Conservation (phyloP, 805 yeast genomes). For the Metschnikowia rubicola region DNA sequence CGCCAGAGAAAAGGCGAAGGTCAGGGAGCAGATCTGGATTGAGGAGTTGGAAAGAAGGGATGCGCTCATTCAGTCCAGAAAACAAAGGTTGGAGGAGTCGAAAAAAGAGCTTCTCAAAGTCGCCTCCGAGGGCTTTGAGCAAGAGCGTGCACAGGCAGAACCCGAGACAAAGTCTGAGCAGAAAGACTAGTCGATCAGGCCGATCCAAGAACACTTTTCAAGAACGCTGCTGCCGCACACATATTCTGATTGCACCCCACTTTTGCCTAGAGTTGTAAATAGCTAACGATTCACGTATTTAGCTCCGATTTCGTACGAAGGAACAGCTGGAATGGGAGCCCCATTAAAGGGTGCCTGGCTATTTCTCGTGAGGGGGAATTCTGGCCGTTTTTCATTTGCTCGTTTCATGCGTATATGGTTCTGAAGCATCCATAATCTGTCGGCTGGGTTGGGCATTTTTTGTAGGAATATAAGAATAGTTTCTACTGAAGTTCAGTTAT, state of each 20-base stretch:
- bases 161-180: not conserved
- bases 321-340: not conserved
- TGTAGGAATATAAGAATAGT: not conserved
- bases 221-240: too few relatives aligned
- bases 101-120: slow-evolving; percentile 38
- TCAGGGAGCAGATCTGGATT: slow-evolving; percentile 85
- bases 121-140: slow-evolving; percentile 34
- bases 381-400: slow-evolving; percentile 16
- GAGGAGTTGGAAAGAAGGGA: slow-evolving; percentile 88
- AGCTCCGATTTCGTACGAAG: not conserved
- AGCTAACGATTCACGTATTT: slow-evolving; percentile 7
- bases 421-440: slow-evolving; percentile 19
- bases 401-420: slow-evolving; percentile 14
- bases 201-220: not conserved
- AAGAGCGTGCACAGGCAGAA: slow-evolving; percentile 13
- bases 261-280: slow-evolving; percentile 1
- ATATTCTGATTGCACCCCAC: not conserved
- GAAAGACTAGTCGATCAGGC: not conserved
- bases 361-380: slow-evolving; percentile 13
- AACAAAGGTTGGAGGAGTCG: slow-evolving; percentile 58
- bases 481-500: not conserved
- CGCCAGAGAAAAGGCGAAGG: slow-evolving; percentile 73
- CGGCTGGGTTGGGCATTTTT: slow-evolving; percentile 14
- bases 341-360: not conserved
- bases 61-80: slow-evolving; percentile 62